Percentiles rank a stretch among this genome's conserved stretches.
phyloP scores from a whole-genome alignment of 2,329 filamentous ascomycete species.

The Aquanectria penicillioides region DNA sequence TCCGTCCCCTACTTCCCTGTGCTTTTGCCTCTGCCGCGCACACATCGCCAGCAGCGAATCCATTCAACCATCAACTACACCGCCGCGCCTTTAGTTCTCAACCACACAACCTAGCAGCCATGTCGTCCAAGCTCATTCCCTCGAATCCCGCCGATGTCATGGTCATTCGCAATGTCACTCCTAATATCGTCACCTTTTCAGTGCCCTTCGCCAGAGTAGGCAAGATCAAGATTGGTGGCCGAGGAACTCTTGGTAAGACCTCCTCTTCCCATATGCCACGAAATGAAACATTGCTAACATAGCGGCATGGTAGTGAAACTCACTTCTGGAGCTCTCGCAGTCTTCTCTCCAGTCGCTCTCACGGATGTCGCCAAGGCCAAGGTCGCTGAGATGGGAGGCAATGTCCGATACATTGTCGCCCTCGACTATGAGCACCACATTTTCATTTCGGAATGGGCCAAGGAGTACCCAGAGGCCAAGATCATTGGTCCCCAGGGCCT shows the following conservation, averaged over 20 bases:
- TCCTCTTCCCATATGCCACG: not conserved
- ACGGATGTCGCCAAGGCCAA: slow-evolving; percentile 77
- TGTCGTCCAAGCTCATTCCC: slow-evolving; percentile 74
- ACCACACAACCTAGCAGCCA: slow-evolving; percentile 44
- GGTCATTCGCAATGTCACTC: slow-evolving; percentile 87
- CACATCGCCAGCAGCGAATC: not conserved
- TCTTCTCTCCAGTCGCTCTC: slow-evolving; percentile 91
- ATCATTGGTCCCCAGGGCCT: slow-evolving; percentile 87
- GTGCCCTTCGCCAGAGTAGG: slow-evolving; percentile 88
- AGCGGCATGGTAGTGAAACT: slow-evolving; percentile 72
- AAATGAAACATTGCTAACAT: slow-evolving; percentile 1
- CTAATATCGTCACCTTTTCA: slow-evolving; percentile 80
- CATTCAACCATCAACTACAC: not conserved
- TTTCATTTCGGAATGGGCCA: slow-evolving; percentile 86
- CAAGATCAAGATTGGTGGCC: slow-evolving; percentile 81
- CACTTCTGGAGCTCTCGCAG: slow-evolving; percentile 78
- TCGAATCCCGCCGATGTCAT: slow-evolving; percentile 82
- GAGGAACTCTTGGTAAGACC: slow-evolving; percentile 79
- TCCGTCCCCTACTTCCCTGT: not conserved
- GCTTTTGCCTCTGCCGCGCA: not conserved
- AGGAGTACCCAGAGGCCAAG: slow-evolving; percentile 79
- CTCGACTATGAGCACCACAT: slow-evolving; percentile 96
- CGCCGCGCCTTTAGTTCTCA: slow-evolving; percentile 23
- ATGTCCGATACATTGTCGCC: slow-evolving; percentile 85
- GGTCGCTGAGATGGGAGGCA: slow-evolving; percentile 71